Conservation (phyloP, 306 rosid genomes). For the Rosa persica region DNA sequence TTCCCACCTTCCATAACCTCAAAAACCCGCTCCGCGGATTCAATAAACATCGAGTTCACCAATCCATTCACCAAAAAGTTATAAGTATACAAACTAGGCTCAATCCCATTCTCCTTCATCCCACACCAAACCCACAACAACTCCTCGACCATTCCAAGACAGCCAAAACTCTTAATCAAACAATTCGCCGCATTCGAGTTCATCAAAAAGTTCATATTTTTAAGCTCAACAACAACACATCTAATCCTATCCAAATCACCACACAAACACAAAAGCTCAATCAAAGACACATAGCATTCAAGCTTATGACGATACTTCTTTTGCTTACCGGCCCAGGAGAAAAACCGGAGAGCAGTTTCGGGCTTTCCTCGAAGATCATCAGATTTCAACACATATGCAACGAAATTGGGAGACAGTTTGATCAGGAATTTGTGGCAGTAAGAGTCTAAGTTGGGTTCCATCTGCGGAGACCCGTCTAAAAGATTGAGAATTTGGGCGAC, state of each 20-base stretch:
- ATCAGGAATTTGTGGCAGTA: slow-evolving; percentile 58
- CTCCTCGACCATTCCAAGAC: slow-evolving; percentile 67
- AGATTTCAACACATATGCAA: slow-evolving; percentile 51
- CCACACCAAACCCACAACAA: slow-evolving; percentile 79
- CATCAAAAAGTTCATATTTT: slow-evolving; percentile 42
- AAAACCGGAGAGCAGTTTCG: slow-evolving; percentile 52
- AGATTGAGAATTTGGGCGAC: slow-evolving; percentile 56
- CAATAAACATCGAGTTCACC: slow-evolving; percentile 54
- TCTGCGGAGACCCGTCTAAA: slow-evolving; percentile 52
- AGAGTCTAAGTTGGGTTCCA: slow-evolving; percentile 67
- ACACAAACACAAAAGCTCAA: slow-evolving; percentile 40
- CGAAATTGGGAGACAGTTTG: slow-evolving; percentile 69
- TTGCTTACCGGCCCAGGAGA: slow-evolving; percentile 65
- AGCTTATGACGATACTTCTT: slow-evolving; percentile 54
- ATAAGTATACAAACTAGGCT: slow-evolving; percentile 48
- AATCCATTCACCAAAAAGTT: slow-evolving; percentile 77
- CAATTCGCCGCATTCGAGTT: slow-evolving; percentile 51
- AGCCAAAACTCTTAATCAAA: slow-evolving; percentile 56
- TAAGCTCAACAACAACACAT: slow-evolving; percentile 35
- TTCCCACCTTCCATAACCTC: slow-evolving; percentile 61
- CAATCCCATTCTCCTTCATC: slow-evolving; percentile 65
- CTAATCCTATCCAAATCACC: slow-evolving; percentile 34
- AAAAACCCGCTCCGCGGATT: slow-evolving; percentile 71
- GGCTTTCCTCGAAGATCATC: slow-evolving; percentile 38
- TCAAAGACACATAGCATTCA: slow-evolving; percentile 64